Conservation (phyloP, 176 grass and related monocot genomes). For the Eleusine indica region DNA sequence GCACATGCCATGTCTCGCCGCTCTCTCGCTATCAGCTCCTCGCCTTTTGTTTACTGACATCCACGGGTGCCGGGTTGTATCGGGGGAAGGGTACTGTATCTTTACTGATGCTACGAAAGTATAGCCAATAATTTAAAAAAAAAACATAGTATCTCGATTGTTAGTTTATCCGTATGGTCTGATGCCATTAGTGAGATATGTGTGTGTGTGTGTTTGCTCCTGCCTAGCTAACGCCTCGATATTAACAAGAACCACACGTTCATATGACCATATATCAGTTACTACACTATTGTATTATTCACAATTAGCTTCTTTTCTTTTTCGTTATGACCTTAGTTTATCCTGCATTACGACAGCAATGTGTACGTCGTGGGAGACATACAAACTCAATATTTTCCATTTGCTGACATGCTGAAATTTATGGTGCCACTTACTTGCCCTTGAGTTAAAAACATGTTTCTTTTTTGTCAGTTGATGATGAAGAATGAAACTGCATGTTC, state of each 20-base stretch:
- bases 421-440: too few relatives aligned
- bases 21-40: background rate
- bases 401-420: too few relatives aligned
- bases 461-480: too few relatives aligned
- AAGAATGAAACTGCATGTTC: too few relatives aligned
- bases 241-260: background rate
- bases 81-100: background rate
- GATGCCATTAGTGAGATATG: background rate
- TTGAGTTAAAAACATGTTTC: too few relatives aligned
- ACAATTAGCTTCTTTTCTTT: background rate
- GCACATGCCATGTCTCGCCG: conserved; percentile 42
- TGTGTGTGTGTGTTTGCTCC: background rate
- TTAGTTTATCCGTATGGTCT: conserved; percentile 8
- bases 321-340: too few relatives aligned
- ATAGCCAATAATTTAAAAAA: background rate
- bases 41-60: background rate
- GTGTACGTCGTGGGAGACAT: too few relatives aligned
- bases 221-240: background rate
- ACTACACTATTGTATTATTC: background rate
- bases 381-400: too few relatives aligned
- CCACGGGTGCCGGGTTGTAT: background rate
- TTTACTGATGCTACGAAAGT: background rate
- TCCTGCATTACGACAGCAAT: too few relatives aligned
- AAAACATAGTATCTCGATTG: background rate
- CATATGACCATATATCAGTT: background rate